Evolutionary conservation across 2,329 filamentous ascomycete genomes (phyloP).

Genomic region (Phaeomoniella chlamydospora): DNA sequence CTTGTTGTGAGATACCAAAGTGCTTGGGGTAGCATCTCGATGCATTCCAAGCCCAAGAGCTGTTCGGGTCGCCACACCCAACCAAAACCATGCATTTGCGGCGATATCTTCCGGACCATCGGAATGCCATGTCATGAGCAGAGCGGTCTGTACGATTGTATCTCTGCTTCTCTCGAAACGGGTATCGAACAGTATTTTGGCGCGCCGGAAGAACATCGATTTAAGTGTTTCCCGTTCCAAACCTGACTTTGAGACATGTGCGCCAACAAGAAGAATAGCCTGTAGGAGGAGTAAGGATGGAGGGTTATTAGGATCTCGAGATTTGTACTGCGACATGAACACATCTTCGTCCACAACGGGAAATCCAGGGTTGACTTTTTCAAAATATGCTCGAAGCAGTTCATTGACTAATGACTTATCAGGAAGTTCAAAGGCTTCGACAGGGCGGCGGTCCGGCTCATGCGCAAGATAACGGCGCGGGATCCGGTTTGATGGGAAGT

Average conservation of each 20-base stretch:
- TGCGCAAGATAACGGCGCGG: conserved; percentile 25
- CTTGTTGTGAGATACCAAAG: conserved; percentile 24
- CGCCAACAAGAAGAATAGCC: conserved; percentile 35
- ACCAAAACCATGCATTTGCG: conserved; percentile 38
- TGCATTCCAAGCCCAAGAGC: conserved; percentile 42
- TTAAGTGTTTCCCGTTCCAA: conserved; percentile 28
- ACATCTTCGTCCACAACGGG: conserved; percentile 37
- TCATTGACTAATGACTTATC: conserved; percentile 28
- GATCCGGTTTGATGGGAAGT: conserved; percentile 29
- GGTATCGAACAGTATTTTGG: conserved; percentile 38
- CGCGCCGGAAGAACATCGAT: conserved; percentile 34
- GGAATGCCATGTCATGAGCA: conserved; percentile 41
- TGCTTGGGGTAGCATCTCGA: conserved; percentile 24
- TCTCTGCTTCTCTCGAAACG: conserved; percentile 39
- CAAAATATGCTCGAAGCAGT: conserved; percentile 36
- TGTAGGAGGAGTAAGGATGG: conserved; percentile 36
- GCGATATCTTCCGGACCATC: conserved; percentile 40
- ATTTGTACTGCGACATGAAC: conserved; percentile 35
- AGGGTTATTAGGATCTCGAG: conserved; percentile 23
- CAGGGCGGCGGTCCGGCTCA: conserved; percentile 28
- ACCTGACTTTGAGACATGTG: conserved; percentile 25
- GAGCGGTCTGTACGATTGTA: conserved; percentile 37
- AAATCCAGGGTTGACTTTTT: conserved; percentile 35
- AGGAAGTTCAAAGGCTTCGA: conserved; percentile 35
- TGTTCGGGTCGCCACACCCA: conserved; percentile 36